These are phyloP conservation scores for Trichosporon sp. DNA, from an alignment of 1,284 basidiomycete genomes.

Conservation along the genomic window DNA sequence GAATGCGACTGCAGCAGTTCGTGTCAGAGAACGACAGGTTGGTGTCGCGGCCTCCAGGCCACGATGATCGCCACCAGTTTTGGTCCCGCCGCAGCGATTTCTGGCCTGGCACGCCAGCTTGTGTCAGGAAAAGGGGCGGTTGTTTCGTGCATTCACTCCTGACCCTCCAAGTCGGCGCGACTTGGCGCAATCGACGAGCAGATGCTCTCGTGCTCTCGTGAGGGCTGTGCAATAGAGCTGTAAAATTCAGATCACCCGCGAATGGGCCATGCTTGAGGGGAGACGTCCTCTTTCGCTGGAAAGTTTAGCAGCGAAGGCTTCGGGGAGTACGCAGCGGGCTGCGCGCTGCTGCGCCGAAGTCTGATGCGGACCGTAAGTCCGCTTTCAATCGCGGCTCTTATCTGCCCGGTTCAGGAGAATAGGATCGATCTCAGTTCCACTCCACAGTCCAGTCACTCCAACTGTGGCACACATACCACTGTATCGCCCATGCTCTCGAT, in stretches of 20 bases:
- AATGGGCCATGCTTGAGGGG: too few species aligned
- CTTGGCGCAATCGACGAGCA: background rate
- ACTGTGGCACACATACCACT: too few species aligned
- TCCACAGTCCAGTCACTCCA: background rate
- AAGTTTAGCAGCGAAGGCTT: background rate
- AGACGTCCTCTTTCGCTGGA: background rate
- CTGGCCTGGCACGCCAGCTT: background rate
- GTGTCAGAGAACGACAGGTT: background rate
- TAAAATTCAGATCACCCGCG: background rate
- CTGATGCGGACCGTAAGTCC: background rate
- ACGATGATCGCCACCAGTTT: background rate
- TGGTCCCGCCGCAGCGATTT: background rate
- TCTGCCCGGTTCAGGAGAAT: background rate
- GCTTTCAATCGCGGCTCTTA: background rate
- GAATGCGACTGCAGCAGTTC: background rate
- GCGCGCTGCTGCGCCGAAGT: background rate
- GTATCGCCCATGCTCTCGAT: too few species aligned
- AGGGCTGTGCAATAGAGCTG: background rate
- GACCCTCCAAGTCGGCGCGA: background rate
- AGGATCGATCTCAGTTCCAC: background rate
- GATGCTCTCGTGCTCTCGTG: background rate
- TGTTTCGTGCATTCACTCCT: conserved; percentile 1
- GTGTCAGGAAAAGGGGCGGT: background rate
- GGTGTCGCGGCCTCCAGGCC: background rate
- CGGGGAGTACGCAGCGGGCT: background rate